These are phyloP conservation scores for Paramyrothecium sp. DNA, from an alignment of 2,329 filamentous ascomycete species.

Conservation along the genomic window DNA sequence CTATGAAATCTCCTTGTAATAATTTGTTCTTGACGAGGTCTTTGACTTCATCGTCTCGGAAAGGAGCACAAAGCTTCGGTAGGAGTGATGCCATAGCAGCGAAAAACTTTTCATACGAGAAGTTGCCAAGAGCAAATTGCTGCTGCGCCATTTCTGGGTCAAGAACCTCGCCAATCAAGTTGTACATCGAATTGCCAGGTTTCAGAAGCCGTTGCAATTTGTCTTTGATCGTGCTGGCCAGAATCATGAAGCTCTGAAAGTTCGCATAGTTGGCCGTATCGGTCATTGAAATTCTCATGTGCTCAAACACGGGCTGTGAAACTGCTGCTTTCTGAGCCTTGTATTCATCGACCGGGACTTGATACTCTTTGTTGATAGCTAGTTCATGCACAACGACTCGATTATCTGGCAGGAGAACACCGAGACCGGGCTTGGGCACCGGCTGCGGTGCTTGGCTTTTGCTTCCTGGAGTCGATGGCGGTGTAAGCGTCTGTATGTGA, in stretches of 20 bases:
- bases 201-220: conserved; percentile 73
- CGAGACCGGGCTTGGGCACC: conserved; percentile 39
- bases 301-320: conserved; percentile 50
- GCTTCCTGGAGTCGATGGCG: conserved; percentile 48
- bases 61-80: conserved; percentile 77
- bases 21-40: conserved; percentile 63
- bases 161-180: conserved; percentile 71
- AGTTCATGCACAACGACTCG: conserved; percentile 75
- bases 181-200: conserved; percentile 70
- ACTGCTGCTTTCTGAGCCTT: conserved; percentile 53
- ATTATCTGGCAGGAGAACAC: conserved; percentile 66
- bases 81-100: conserved; percentile 71
- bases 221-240: conserved; percentile 68
- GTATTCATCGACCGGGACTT: conserved; percentile 62
- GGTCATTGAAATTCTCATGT: conserved; percentile 62
- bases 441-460: conserved; percentile 34
- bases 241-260: conserved; percentile 66
- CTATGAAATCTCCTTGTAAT: conserved; percentile 63
- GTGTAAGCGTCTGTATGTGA: conserved; percentile 50
- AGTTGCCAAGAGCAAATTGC: conserved; percentile 69
- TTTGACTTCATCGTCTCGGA: conserved; percentile 75
- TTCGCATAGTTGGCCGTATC: conserved; percentile 63
- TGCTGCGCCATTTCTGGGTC: conserved; percentile 69
- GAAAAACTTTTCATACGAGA: conserved; percentile 82
- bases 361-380: conserved; percentile 75